phyloP scores from a whole-genome alignment of 805 yeast species.

The Tetrapisispora pingtungensis region DNA sequence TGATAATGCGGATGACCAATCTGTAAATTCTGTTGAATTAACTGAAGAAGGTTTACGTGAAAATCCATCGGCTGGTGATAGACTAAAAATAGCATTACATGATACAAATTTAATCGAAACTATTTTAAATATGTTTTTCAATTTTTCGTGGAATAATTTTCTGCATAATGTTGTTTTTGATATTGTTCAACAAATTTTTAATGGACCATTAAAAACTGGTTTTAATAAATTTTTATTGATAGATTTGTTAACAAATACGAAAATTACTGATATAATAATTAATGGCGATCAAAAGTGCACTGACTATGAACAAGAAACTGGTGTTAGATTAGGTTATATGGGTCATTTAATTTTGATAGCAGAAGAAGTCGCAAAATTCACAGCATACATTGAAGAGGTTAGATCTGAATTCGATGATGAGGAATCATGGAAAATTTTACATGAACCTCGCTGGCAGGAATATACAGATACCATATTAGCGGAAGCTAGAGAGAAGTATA shows the following conservation, averaged over 20 bases:
- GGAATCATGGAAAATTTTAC: slow-evolving; percentile 18
- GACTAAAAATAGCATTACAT: slow-evolving; percentile 53
- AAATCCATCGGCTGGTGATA: slow-evolving; percentile 50
- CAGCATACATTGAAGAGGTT: slow-evolving; percentile 34
- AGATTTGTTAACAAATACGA: slow-evolving; percentile 52
- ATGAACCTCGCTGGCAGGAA: slow-evolving; percentile 49
- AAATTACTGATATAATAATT: slow-evolving; percentile 53
- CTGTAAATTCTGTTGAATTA: neutral
- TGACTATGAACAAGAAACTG: slow-evolving; percentile 48
- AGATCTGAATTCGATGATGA: slow-evolving; percentile 21
- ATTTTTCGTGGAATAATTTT: slow-evolving; percentile 76
- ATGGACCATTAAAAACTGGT: slow-evolving; percentile 65
- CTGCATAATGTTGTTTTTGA: slow-evolving; percentile 82
- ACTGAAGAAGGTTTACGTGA: slow-evolving; percentile 2
- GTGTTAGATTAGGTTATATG: slow-evolving; percentile 84
- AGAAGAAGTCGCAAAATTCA: slow-evolving; percentile 90
- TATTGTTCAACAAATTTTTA: slow-evolving; percentile 69
- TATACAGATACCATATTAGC: slow-evolving; percentile 76
- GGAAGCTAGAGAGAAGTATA: slow-evolving; percentile 88
- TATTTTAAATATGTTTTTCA: slow-evolving; percentile 57
- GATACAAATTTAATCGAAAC: slow-evolving; percentile 53
- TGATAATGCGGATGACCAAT: slow-evolving; percentile 1
- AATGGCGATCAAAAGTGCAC: slow-evolving; percentile 53
- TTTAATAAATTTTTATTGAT: slow-evolving; percentile 52
- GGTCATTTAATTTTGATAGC: slow-evolving; percentile 90